Evolutionary conservation across 1,139 yeast species (phyloP), one percentile per base, ranked within the genome.

Genomic region (Yamadazyma aaseri): DNA sequence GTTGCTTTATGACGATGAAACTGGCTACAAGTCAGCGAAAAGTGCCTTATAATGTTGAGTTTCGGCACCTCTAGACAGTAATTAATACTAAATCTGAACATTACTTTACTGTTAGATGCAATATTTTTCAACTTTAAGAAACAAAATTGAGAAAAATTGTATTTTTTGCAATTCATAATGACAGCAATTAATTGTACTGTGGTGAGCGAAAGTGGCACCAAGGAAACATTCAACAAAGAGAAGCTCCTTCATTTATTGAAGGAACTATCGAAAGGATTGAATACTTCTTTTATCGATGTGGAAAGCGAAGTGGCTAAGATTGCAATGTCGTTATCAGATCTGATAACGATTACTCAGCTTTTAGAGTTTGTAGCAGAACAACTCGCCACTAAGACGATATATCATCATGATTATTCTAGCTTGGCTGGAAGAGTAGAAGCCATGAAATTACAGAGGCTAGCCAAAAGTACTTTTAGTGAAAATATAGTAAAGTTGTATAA

Each of bases 391-490:
- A 53, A 65, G 44, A 63, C 69, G 1, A 65, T 71, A 2, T 49
- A 50, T 27, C 76, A 74, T 45, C 76, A 76, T 4, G 74, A 72
- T 39, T 69, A 65, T 43, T 56, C 79, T 1, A 34, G 56, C 4
- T 50, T 76, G 29, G 81, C 79, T 0, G 76, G 79, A 0, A 53
- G 77, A 38, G 52, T 75, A 1, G 65, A 65, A 31, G 63, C 65
- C 1, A 36, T 43, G 4, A 54, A 56, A 35, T 44, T 71, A 14
- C 74, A 66, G 24, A 50, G 49, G 17, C 43, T 40, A 10, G 48
- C 60, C 5, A 49, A 57, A 2, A 12, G 26, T 0, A 43, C 50
- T 1, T 73, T 73, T 39, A 56, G 66, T 20, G 70, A 63, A 4
- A 63, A 62, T 48, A 49, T 69, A 2, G 36, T 32, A 11, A 35